phyloP scores from a whole-genome alignment of 352 stramenopile genomes.

The Globisporangium heterothallicum region DNA sequence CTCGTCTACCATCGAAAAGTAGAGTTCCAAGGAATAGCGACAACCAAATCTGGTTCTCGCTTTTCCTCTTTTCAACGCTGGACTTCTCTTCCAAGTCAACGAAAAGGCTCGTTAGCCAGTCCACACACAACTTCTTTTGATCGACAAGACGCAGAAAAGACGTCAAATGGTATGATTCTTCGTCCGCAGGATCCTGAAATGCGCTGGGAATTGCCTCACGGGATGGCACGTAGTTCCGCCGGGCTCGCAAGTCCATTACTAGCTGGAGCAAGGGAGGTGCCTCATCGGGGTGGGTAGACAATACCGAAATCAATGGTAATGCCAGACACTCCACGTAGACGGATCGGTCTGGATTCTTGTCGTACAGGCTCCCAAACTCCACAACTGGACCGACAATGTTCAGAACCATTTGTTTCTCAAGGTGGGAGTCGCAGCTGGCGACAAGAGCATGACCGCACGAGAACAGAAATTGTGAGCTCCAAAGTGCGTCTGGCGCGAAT shows the following conservation, averaged over 20 bases:
- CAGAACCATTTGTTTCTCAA: constrained; percentile 48
- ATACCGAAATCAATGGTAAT: constrained; percentile 42
- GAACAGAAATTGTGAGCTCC: constrained; percentile 32
- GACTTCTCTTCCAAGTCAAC: background rate
- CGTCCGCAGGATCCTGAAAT: background rate
- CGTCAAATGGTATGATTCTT: constrained; percentile 19
- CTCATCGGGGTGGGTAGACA: constrained; percentile 23
- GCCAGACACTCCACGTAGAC: constrained; percentile 61
- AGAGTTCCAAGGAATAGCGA: constrained; percentile 30
- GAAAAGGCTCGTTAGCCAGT: constrained; percentile 44
- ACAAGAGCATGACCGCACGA: constrained; percentile 35
- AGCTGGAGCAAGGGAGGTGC: constrained; percentile 34
- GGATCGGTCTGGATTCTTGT: constrained; percentile 7
- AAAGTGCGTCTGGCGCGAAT: constrained; percentile 20
- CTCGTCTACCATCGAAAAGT: constrained; percentile 27
- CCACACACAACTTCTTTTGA: constrained; percentile 12
- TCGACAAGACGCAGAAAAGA: constrained; percentile 31
- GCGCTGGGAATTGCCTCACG: background rate
- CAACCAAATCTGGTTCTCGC: constrained; percentile 24
- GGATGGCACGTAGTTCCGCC: constrained; percentile 11
- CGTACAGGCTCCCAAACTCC: constrained; percentile 13
- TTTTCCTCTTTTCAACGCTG: background rate
- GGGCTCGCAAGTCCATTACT: constrained; percentile 27
- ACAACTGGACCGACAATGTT: constrained; percentile 23
- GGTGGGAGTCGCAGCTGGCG: constrained; percentile 14